A percentile compares a stretch with the other conserved stretches of the same genome.
Conservation (phyloP, 2,329 filamentous ascomycete genomes). For the Curvularia lunata region DNA sequence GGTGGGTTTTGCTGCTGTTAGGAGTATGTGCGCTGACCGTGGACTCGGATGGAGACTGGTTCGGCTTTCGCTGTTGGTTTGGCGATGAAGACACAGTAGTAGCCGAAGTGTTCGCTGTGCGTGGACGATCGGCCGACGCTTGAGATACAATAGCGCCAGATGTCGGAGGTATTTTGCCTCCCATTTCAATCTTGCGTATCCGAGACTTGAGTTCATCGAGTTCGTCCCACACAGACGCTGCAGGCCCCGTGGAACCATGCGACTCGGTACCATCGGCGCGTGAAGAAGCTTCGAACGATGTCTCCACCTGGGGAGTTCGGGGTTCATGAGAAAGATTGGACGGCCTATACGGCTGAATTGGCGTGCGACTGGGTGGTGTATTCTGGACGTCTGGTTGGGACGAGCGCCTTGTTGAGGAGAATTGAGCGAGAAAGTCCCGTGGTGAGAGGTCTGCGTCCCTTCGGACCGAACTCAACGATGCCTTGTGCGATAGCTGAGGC, state of each 20-base stretch:
- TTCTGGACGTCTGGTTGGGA: constrained; percentile 42
- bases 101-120: constrained; percentile 87
- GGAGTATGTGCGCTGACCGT: constrained; percentile 52
- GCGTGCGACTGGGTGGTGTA: constrained; percentile 43
- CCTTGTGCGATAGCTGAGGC: constrained; percentile 41
- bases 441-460: constrained; percentile 41
- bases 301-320: constrained; percentile 34
- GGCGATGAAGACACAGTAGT: constrained; percentile 92
- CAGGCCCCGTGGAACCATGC: constrained; percentile 82
- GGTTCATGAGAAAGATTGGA: constrained; percentile 44
- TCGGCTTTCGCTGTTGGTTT: constrained; percentile 68
- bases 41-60: constrained; percentile 49
- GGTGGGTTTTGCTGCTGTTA: constrained; percentile 71
- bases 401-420: constrained; percentile 37
- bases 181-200: constrained; percentile 87
- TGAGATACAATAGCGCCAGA: constrained; percentile 73
- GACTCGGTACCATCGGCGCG: constrained; percentile 70
- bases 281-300: constrained; percentile 36
- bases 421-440: constrained; percentile 44
- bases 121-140: constrained; percentile 78
- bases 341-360: constrained; percentile 44
- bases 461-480: constrained; percentile 34
- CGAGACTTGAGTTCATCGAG: constrained; percentile 93
- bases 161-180: constrained; percentile 82
- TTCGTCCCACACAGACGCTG: constrained; percentile 97